Conservation (phyloP, 139 green algal genomes). For the Chlorella sp. region DNA sequence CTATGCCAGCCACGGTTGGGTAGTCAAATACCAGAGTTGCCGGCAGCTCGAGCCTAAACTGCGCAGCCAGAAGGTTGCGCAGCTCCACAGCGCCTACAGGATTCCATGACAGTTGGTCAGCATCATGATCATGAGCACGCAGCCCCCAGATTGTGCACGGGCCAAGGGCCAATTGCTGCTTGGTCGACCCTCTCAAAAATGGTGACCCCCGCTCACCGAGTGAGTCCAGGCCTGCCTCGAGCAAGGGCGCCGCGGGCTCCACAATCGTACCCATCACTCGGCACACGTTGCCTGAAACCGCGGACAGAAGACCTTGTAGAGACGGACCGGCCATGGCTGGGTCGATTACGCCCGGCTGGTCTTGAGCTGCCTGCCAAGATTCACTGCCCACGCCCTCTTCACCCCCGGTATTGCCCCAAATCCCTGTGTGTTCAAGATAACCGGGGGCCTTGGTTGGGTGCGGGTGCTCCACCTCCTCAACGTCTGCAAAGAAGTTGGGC, state of each 20-base stretch:
- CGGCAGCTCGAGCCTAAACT: conserved; percentile 46
- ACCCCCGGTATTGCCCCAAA: no score
- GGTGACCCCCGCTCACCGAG: conserved; percentile 45
- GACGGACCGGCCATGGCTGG: not conserved
- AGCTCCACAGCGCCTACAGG: conserved; percentile 69
- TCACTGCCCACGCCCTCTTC: no score
- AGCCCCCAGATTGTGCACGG: no score
- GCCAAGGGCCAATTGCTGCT: not conserved
- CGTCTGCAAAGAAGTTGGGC: conserved; percentile 15
- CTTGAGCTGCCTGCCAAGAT: not conserved
- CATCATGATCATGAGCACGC: no score
- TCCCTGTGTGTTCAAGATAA: no score
- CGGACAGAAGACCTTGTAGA: not conserved
- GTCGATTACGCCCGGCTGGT: not conserved
- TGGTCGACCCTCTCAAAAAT: not conserved
- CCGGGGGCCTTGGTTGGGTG: no score
- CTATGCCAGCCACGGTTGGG: conserved; percentile 58
- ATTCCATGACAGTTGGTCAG: not conserved
- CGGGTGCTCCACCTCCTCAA: not conserved
- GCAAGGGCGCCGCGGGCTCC: conserved; percentile 29
- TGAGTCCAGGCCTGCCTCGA: conserved; percentile 67
- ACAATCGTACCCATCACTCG: not conserved
- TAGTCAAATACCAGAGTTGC: conserved; percentile 83
- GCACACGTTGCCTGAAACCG: not conserved
- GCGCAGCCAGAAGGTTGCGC: conserved; percentile 62